phyloP scores from a whole-genome alignment of 148 eudicot species.

The Beta vulgaris region DNA sequence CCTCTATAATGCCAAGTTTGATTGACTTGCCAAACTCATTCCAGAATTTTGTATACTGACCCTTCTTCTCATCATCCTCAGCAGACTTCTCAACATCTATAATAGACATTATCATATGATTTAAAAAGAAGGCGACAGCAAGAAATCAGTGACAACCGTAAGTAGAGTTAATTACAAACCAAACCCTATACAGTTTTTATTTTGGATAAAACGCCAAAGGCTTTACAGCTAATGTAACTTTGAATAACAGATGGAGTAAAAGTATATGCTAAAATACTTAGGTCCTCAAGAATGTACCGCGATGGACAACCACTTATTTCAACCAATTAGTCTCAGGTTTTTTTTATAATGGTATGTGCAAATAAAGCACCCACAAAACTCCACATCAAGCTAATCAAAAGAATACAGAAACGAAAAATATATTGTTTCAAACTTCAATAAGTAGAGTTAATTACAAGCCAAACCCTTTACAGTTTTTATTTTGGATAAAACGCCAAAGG shows the following conservation, averaged over 20 bases:
- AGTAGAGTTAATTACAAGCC: background rate
- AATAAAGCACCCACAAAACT: background rate
- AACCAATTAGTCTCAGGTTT: too few species aligned
- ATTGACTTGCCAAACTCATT: constrained; percentile 98
- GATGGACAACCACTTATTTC: background rate
- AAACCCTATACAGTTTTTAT: too few species aligned
- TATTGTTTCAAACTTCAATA: background rate
- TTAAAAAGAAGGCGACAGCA: background rate
- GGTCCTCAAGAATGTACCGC: background rate
- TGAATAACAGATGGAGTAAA: background rate
- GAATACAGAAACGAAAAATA: background rate
- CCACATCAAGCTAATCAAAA: background rate
- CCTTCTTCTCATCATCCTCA: constrained; percentile 81
- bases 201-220: too few species aligned
- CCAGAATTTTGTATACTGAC: constrained; percentile 92
- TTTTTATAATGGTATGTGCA: too few species aligned
- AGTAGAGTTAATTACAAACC: background rate
- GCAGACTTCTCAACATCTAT: constrained; percentile 79
- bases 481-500: too few species aligned
- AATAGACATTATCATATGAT: constrained; percentile 2
- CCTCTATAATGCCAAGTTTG: constrained; percentile 96
- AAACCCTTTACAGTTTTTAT: too few species aligned
- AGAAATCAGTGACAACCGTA: background rate
- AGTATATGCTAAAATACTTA: too few species aligned
- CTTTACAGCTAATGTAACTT: too few species aligned